phyloP scores from a whole-genome alignment of 805 yeast genomes.

The Metschnikowia picachoensis region DNA sequence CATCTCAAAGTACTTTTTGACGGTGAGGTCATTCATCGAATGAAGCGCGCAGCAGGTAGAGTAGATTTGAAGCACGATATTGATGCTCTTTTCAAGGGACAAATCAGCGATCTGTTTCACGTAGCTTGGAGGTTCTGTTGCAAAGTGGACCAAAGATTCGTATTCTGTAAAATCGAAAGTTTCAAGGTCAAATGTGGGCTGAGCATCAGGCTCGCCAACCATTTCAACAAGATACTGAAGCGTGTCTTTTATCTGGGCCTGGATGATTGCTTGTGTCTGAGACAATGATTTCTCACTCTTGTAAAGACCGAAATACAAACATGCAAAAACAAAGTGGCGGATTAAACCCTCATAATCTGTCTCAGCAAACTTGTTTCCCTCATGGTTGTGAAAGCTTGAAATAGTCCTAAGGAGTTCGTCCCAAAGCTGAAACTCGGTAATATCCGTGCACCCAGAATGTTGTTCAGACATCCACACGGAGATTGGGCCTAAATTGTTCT shows the following conservation, averaged over 20 bases:
- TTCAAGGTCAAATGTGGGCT: background rate
- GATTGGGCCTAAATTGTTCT: slow-evolving; percentile 24
- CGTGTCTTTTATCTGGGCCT: slow-evolving; percentile 27
- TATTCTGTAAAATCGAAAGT: background rate
- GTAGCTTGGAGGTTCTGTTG: slow-evolving; percentile 4
- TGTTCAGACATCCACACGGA: slow-evolving; percentile 22
- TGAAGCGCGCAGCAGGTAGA: slow-evolving; percentile 31
- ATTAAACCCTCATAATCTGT: slow-evolving; percentile 1
- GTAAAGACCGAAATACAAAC: slow-evolving; percentile 14
- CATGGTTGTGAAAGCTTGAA: background rate
- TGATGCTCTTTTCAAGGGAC: background rate
- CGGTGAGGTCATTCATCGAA: slow-evolving; percentile 33
- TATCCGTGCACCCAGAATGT: background rate
- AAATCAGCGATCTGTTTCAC: background rate
- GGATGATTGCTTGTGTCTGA: slow-evolving; percentile 26
- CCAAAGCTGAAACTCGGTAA: slow-evolving; percentile 13
- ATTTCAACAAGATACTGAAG: slow-evolving; percentile 10
- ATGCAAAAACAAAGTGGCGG: slow-evolving; percentile 6
- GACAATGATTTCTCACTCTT: slow-evolving; percentile 18
- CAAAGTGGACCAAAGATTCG: slow-evolving; percentile 18
- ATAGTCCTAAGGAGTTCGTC: slow-evolving; percentile 10
- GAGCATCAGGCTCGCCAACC: background rate
- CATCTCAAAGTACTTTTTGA: slow-evolving; percentile 26
- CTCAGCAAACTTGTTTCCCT: background rate
- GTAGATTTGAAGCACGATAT: slow-evolving; percentile 9